Conservation (phyloP, 31 red algal genomes). For the Asparagopsis taxiformis region DNA sequence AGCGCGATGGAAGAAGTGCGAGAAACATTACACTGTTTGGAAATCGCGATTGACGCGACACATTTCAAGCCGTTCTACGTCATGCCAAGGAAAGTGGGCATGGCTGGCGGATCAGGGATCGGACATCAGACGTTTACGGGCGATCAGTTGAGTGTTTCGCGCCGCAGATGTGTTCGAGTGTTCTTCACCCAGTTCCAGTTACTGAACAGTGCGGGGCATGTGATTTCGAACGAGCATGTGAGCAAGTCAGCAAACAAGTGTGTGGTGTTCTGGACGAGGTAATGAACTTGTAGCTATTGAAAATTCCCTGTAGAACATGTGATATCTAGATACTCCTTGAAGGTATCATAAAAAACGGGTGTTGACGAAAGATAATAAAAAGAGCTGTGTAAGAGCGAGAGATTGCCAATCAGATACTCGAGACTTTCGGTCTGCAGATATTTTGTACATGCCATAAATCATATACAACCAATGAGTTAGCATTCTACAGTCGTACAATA, state of each 20-base stretch:
- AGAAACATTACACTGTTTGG: slow-evolving; percentile 5
- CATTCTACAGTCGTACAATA: too few species aligned
- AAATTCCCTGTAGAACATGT: too few species aligned
- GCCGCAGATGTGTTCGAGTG: slow-evolving; percentile 19
- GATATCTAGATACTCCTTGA: too few species aligned
- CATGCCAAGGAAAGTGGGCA: neutral
- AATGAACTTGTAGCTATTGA: too few species aligned
- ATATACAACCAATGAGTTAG: too few species aligned
- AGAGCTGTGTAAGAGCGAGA: too few species aligned
- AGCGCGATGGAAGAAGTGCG: neutral
- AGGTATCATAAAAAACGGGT: too few species aligned
- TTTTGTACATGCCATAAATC: too few species aligned
- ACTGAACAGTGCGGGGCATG: neutral
- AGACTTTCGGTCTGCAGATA: too few species aligned
- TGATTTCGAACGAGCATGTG: slow-evolving; percentile 5
- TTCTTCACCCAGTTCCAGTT: slow-evolving; percentile 33
- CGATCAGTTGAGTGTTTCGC: slow-evolving; percentile 8
- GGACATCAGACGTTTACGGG: slow-evolving; percentile 47
- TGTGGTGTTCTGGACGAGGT: slow-evolving; percentile 34
- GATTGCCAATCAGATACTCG: too few species aligned
- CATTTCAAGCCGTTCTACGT: slow-evolving; percentile 56
- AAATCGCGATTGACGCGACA: slow-evolving; percentile 26
- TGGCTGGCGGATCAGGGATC: slow-evolving; percentile 20
- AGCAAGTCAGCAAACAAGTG: slow-evolving; percentile 26
- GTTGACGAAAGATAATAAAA: too few species aligned